A percentile compares a stretch with the other conserved stretches of the same genome.
These are phyloP conservation scores for Acephala macrosclerotiorum DNA, from an alignment of 2,329 filamentous ascomycete genomes.

Conservation along the genomic window DNA sequence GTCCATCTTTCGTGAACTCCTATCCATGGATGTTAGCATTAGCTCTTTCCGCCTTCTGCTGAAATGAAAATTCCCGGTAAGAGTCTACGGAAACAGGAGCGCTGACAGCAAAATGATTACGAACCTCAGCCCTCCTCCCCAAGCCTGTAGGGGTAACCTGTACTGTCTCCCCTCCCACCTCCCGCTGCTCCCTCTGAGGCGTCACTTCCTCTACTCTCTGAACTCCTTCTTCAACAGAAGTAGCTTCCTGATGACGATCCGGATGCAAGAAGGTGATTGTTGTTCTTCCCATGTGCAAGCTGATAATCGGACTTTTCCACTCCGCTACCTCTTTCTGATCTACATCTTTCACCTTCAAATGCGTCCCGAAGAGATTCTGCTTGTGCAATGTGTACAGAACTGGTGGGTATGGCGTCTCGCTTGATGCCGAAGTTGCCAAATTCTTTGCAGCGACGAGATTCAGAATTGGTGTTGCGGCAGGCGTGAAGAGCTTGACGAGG, in stretches of 20 bases:
- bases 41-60: neutral
- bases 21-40: neutral
- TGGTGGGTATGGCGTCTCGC: neutral
- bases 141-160: neutral
- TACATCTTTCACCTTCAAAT: neutral
- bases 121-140: constrained; percentile 8
- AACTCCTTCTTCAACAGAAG: neutral
- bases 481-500: neutral
- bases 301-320: constrained; percentile 16
- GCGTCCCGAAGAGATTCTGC: constrained; percentile 12
- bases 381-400: neutral
- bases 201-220: neutral
- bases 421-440: neutral
- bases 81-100: neutral
- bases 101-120: neutral
- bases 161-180: neutral
- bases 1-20: constrained; percentile 1
- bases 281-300: neutral
- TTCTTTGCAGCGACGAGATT: neutral
- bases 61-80: neutral
- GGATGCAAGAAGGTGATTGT: constrained; percentile 9
- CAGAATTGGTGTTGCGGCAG: neutral
- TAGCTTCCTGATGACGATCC: neutral
- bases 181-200: neutral
- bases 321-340: constrained; percentile 11